Evolutionary conservation across 371 early-diverging fungal genomes (phyloP), one percentile per base, ranked within the genome.

Genomic region (Chytridiales sp.): DNA sequence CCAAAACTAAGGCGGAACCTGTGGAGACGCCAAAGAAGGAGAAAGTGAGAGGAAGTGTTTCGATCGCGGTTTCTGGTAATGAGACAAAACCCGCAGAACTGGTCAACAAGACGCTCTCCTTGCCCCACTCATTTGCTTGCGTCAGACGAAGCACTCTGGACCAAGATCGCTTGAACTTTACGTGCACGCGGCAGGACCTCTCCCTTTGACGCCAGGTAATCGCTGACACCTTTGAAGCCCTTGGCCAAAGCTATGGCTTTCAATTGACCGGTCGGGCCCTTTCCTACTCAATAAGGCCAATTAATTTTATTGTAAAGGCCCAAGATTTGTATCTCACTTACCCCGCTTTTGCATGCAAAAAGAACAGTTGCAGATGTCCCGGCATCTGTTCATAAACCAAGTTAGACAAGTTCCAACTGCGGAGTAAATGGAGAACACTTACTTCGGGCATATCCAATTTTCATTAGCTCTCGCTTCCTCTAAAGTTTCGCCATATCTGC

Each of bases 341-440:
- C 63, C 64, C 4, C 64, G 53, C 43, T 64, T 64, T 3, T 51
- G 21, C 64, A 64, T 64, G 32, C 29, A 83, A 54, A 50, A 91
- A 62, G 26, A 90, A 83, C 79, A 79, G 46, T 74, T 77, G 63
- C 79, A 79, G 8, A 65, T 70, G 15, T 66, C 71, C 30, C 74
- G 74, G 54, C 80, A 62, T 35, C 63, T 62, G 11, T 47, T 38
- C 8, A 40, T 5, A 11, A 30, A 5, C n/a, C n/a, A n/a, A n/a
- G n/a, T n/a, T n/a, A n/a, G n/a, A n/a, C n/a, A n/a, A 35, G 21
- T 54, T 29, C 19, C 19, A 38, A 53, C 11, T 21, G 19, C 13
- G 27, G 9, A 24, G n/a, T 15, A 19, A 38, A 30, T 52, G 22
- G 24, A 32, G 29, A 4, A 9, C 51, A 30, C 36, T 6, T 42